phyloP scores from a whole-genome alignment of 2,329 filamentous ascomycete species.

The Colletotrichum theobromicola region DNA sequence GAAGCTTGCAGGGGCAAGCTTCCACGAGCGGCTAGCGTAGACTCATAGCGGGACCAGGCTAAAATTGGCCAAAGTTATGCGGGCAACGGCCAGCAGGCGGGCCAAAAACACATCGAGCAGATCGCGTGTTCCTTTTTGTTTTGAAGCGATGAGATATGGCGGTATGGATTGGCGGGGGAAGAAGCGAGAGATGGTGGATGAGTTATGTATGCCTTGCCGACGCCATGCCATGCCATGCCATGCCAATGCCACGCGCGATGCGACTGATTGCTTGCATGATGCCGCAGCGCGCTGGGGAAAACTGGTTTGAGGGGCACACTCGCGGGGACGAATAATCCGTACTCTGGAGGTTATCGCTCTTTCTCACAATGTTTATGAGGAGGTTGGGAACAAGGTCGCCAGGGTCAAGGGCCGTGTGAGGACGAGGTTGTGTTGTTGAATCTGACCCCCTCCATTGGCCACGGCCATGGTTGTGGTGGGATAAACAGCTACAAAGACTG shows the following conservation, averaged over 20 bases:
- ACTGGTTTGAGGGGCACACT: not conserved
- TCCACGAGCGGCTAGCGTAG: not conserved
- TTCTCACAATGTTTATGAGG: not conserved
- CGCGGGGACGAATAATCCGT: not conserved
- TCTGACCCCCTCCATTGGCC: conserved; percentile 5
- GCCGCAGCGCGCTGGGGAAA: not conserved
- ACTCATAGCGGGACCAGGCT: not conserved
- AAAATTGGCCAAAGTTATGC: conserved; percentile 21
- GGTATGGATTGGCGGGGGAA: conserved; percentile 15
- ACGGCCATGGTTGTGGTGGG: not conserved
- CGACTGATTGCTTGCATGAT: conserved; percentile 9
- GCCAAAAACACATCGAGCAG: not conserved
- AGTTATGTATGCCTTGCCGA: not conserved
- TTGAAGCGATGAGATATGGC: conserved; percentile 6
- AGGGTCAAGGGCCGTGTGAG: not conserved
- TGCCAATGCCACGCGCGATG: not conserved
- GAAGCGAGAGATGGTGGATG: conserved; percentile 1
- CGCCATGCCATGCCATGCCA: not conserved
- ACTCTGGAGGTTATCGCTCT: not conserved
- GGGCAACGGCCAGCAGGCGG: not conserved
- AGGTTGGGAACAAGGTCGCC: not conserved
- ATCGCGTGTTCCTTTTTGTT: not conserved
- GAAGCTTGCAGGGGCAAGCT: not conserved
- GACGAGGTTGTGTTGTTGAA: conserved; percentile 9
- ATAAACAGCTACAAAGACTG: not conserved